These are phyloP conservation scores for Haplosporangium gracile DNA, from an alignment of 192 early-diverging fungal genomes.

Conservation along the genomic window DNA sequence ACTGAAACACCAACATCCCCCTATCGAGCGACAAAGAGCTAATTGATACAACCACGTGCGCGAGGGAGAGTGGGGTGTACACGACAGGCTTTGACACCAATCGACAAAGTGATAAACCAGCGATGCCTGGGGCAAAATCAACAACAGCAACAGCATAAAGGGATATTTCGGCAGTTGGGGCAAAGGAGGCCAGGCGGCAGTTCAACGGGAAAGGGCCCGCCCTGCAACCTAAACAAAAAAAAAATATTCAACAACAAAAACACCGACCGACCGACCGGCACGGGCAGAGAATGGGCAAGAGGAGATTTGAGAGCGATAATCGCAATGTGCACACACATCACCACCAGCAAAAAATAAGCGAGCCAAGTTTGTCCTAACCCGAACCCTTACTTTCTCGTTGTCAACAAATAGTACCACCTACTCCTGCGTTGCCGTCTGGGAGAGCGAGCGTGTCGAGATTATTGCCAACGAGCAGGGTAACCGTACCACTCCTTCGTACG, in stretches of 20 bases:
- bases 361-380: background rate
- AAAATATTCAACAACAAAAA: conserved; percentile 7
- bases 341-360: background rate
- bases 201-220: background rate
- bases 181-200: background rate
- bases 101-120: background rate
- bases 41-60: background rate
- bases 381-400: background rate
- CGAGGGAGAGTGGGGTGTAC: background rate
- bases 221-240: background rate
- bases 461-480: conserved; percentile 93
- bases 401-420: conserved; percentile 46
- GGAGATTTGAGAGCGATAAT: conserved; percentile 6
- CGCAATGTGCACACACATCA: background rate
- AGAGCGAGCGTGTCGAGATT: conserved; percentile 68
- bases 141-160: no score
- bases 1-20: no score
- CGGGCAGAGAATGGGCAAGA: background rate
- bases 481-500: conserved; percentile 90
- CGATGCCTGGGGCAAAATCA: background rate
- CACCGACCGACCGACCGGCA: background rate
- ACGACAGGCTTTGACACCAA: background rate
- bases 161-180: background rate
- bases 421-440: conserved; percentile 63
- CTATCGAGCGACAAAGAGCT: background rate